phyloP scores from a whole-genome alignment of 192 early-diverging fungal genomes.

The Umbelopsis vinacea region DNA sequence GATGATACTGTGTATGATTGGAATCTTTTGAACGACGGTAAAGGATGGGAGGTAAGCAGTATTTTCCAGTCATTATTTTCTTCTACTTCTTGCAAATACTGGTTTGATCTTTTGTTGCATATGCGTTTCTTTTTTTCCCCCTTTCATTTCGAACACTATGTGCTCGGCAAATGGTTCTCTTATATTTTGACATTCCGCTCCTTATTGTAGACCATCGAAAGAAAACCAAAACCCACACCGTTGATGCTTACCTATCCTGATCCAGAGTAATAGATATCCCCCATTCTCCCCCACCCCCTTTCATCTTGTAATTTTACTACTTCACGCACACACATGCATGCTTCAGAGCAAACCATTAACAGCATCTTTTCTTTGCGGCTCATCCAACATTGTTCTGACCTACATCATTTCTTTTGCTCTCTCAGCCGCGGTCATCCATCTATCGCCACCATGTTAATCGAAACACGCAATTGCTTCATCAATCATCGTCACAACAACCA shows the following conservation, averaged over 20 bases:
- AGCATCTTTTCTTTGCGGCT: background rate
- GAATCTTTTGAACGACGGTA: constrained; percentile 66
- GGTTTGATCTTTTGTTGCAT: background rate
- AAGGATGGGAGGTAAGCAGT: constrained; percentile 51
- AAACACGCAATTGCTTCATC: constrained; percentile 6
- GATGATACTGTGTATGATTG: constrained; percentile 96
- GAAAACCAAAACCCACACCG: background rate
- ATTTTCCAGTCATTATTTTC: background rate
- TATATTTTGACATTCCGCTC: background rate
- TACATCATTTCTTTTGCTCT: background rate
- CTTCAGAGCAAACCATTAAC: background rate
- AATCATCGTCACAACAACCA: constrained; percentile 18
- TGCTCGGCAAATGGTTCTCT: background rate
- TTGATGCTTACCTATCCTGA: constrained; percentile 24
- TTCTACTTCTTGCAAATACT: background rate
- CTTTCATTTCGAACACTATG: background rate
- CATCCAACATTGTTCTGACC: background rate
- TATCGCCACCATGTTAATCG: constrained; percentile 5
- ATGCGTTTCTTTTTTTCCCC: no score
- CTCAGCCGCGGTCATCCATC: constrained; percentile 3
- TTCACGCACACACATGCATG: background rate
- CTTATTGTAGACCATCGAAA: constrained; percentile 2
- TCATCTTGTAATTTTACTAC: background rate
- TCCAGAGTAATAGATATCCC: constrained; percentile 3
- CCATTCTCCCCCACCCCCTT: background rate